Evolutionary conservation across 2,329 filamentous ascomycete species (phyloP).

Genomic region (Colletotrichum brevisporum): DNA sequence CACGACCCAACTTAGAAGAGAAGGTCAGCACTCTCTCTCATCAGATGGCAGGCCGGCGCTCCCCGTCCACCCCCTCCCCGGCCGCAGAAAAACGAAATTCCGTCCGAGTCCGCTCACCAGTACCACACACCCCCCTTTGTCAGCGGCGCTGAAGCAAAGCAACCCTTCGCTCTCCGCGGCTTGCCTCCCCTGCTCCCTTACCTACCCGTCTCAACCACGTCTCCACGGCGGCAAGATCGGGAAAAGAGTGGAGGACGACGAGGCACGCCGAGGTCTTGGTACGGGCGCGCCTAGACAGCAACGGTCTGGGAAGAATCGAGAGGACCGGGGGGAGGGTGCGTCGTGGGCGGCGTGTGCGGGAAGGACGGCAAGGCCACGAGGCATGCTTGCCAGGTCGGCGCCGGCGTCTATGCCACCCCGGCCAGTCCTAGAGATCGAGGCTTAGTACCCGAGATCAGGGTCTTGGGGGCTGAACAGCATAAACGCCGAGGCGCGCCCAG

Average conservation of each 20-base stretch:
- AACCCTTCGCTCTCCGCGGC: background rate
- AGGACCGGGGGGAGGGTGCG: background rate
- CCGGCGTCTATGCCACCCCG: background rate
- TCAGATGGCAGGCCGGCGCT: constrained; percentile 10
- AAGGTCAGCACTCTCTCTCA: too few species aligned
- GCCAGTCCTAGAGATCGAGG: background rate
- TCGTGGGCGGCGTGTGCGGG: too few species aligned
- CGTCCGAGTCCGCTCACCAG: background rate
- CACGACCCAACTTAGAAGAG: too few species aligned
- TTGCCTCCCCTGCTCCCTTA: background rate
- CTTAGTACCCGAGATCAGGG: too few species aligned
- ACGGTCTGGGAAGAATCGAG: constrained; percentile 1
- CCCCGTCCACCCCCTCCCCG: background rate
- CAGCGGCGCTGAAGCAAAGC: background rate
- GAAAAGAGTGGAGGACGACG: background rate
- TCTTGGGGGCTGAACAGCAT: background rate
- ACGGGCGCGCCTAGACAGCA: constrained; percentile 9
- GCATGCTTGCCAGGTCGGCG: too few species aligned
- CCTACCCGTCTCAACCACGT: constrained; percentile 5
- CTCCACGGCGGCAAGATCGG: background rate
- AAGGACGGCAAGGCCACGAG: background rate
- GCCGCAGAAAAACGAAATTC: background rate
- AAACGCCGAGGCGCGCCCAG: background rate
- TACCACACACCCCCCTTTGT: background rate
- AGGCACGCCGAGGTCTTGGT: constrained; percentile 15